Evolutionary conservation across 768 basidiomycete genomes (phyloP), one percentile per base, ranked within the genome.

Genomic region (Amanita pseudoporphyria): DNA sequence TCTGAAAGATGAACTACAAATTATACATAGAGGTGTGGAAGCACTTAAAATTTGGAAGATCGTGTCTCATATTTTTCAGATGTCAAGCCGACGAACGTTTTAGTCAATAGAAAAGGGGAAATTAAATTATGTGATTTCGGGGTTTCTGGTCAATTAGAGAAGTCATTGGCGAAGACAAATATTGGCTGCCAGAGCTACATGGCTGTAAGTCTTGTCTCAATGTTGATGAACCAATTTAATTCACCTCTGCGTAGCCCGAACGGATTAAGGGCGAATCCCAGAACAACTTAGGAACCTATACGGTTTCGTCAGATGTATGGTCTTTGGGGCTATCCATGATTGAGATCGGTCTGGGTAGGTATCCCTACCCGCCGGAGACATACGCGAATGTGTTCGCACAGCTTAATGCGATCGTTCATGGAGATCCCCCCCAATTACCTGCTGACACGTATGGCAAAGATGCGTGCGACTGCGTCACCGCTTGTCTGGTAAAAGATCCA

Each of bases 161-260:
- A 92, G 64, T 87, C 84, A 49, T 73, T 99, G 18, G 96, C 96
- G 14, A 95, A 94, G 68, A 99, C 96, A 5, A 98, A 98, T 59
- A 97, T 99, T 33, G 96, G 96, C 6, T 99, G 96, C 63, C 96
- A 99, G 64, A 86, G 82, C 53, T 99, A 99, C 66, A 98, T 99
- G 93, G 95, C 95, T 42, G 92, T 92, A 65, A 64, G 84, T 75
- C 21, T 35, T 33, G 47, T 40, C 41, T 44, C 37, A 45, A 47
- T 44, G 7, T 16, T 16, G 21, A 28, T 19, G 5, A 39, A 49
- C 19, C 35, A 19, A 14, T 28, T 26, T 50, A 24, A 19, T 4
- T 7, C 7, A 7, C 26, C 14, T 26, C 48, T 35, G 19, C 36
- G 53, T 40, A 92, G 88, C 96, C 95, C 33, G 95, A 99, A 62